Conservation (phyloP, 192 early-diverging fungal species). For the Thamnidium elegans region DNA sequence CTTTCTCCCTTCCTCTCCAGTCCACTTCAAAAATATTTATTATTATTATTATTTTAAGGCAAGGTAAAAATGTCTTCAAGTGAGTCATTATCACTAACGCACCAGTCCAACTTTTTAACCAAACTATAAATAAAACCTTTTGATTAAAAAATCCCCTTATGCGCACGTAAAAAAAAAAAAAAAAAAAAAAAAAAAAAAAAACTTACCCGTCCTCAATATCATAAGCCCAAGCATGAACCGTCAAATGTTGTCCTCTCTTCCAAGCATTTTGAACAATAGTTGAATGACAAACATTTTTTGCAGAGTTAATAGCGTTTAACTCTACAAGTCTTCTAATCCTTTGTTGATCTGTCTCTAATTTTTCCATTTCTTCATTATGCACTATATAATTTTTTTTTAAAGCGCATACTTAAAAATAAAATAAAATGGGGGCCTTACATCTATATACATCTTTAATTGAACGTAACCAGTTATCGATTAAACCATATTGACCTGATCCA, state of each 20-base stretch:
- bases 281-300: conserved; percentile 67
- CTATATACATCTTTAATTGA: conserved; percentile 83
- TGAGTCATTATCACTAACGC: neutral
- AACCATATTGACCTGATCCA: conserved; percentile 59
- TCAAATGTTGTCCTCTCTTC: conserved; percentile 64
- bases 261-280: conserved; percentile 84
- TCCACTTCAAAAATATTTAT: no score
- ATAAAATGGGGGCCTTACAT: conserved; percentile 40
- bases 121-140: neutral
- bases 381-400: neutral
- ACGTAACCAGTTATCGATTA: conserved; percentile 90
- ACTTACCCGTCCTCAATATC: conserved; percentile 57
- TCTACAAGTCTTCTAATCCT: conserved; percentile 59
- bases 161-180: neutral
- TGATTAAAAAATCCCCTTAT: neutral
- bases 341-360: conserved; percentile 38
- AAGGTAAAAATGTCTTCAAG: conserved; percentile 9
- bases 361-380: conserved; percentile 40
- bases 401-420: neutral
- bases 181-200: neutral
- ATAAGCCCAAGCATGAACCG: conserved; percentile 74
- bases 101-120: conserved; percentile 14
- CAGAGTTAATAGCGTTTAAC: conserved; percentile 75
- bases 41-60: neutral
- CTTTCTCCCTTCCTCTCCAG: no score